Conservation (phyloP, 164 flowering plant genomes). For the Vitis amurensis region DNA sequence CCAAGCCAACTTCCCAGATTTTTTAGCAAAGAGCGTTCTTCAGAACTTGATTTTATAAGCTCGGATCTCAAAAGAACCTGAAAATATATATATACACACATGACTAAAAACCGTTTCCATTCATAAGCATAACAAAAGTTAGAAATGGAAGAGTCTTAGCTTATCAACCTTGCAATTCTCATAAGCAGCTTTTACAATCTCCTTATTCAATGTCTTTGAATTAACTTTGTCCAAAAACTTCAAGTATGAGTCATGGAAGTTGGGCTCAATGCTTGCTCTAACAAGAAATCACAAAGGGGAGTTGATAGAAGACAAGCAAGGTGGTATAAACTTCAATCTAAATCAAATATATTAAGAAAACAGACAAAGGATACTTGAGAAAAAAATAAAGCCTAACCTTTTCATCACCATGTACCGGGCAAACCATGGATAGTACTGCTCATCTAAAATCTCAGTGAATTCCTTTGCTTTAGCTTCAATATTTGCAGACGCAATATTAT, state of each 20-base stretch:
- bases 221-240: slow-evolving; percentile 89
- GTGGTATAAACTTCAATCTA: background rate
- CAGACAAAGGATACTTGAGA: background rate
- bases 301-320: too few species aligned
- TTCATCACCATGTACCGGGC: slow-evolving; percentile 98
- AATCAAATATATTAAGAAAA: background rate
- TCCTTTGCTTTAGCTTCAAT: slow-evolving; percentile 87
- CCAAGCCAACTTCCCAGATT: slow-evolving; percentile 99
- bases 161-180: slow-evolving; percentile 95
- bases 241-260: slow-evolving; percentile 95
- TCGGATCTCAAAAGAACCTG: slow-evolving; percentile 94
- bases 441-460: slow-evolving; percentile 70
- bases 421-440: slow-evolving; percentile 90
- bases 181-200: slow-evolving; percentile 80
- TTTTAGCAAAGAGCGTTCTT: slow-evolving; percentile 92
- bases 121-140: background rate
- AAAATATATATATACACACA: slow-evolving; percentile 6
- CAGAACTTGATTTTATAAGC: slow-evolving; percentile 95
- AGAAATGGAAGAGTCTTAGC: too few species aligned
- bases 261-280: slow-evolving; percentile 98
- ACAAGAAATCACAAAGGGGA: slow-evolving; percentile 1
- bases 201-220: slow-evolving; percentile 68
- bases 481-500: slow-evolving; percentile 76
- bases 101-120: background rate
- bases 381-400: slow-evolving; percentile 48